Percentiles rank a stretch among this genome's conserved stretches.
Conservation (phyloP, 2,329 filamentous ascomycete species). For the Calonectria pseudoturangicola region DNA sequence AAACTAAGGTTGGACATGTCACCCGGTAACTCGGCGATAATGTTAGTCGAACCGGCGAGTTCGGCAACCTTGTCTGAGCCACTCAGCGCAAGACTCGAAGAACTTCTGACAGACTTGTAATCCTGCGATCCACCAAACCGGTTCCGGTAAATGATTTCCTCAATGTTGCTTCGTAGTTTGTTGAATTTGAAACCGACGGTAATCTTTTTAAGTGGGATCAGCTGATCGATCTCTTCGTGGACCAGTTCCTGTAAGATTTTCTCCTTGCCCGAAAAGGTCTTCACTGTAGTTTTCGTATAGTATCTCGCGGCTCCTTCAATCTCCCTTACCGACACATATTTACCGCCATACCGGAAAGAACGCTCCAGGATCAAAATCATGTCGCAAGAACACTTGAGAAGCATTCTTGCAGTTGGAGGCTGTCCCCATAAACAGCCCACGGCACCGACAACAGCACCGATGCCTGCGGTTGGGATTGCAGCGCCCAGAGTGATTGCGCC, state of each 20-base stretch:
- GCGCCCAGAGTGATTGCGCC: constrained; percentile 44
- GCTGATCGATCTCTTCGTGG: constrained; percentile 51
- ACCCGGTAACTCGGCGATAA: constrained; percentile 42
- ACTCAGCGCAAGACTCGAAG: constrained; percentile 41
- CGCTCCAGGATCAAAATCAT: constrained; percentile 53
- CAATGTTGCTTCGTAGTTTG: constrained; percentile 44
- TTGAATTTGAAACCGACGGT: constrained; percentile 52
- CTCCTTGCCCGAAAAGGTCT: constrained; percentile 47
- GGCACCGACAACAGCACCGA: constrained; percentile 46
- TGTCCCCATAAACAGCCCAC: constrained; percentile 47
- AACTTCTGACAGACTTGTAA: constrained; percentile 42
- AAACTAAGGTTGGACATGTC: constrained; percentile 11
- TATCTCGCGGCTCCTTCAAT: constrained; percentile 53
- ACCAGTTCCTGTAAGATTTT: constrained; percentile 51
- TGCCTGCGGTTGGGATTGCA: constrained; percentile 48
- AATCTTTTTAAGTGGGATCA: constrained; percentile 51
- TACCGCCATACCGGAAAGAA: constrained; percentile 51
- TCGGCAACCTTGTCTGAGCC: constrained; percentile 21
- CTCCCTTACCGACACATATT: constrained; percentile 53
- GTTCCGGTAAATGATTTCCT: constrained; percentile 50
- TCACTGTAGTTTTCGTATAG: constrained; percentile 47
- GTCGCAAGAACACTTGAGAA: constrained; percentile 53
- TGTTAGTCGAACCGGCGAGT: constrained; percentile 4
- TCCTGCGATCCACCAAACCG: constrained; percentile 44
- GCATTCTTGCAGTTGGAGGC: constrained; percentile 49